Conservation (phyloP, 306 rosid species). For the Vigna mungo region DNA sequence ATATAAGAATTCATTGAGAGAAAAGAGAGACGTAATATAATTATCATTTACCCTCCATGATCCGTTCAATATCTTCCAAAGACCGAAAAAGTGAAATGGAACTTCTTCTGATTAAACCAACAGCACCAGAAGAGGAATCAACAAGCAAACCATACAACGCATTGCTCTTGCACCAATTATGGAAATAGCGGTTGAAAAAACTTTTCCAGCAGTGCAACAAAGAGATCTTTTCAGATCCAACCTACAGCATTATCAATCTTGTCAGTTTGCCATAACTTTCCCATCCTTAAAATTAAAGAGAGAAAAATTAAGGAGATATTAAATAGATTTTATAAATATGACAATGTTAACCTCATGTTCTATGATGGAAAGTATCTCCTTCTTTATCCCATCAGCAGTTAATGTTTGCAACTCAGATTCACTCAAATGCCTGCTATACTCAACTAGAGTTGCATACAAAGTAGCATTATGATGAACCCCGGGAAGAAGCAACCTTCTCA, state of each 20-base stretch:
- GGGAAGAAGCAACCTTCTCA: conserved; percentile 86
- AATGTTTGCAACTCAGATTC: conserved; percentile 77
- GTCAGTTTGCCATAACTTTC: conserved; percentile 33
- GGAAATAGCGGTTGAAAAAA: conserved; percentile 72
- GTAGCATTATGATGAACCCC: conserved; percentile 80
- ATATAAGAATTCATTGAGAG: conserved; percentile 28
- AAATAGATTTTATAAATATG: conserved; percentile 36
- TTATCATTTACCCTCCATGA: conserved; percentile 73
- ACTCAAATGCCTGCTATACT: conserved; percentile 79
- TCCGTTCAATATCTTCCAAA: conserved; percentile 82
- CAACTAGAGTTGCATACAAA: conserved; percentile 77
- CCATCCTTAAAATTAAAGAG: conserved; percentile 19
- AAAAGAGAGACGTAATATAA: conserved; percentile 20
- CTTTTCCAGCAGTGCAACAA: conserved; percentile 78
- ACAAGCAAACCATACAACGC: conserved; percentile 71
- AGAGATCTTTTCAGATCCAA: conserved; percentile 65
- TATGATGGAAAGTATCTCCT: conserved; percentile 86
- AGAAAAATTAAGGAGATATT: conserved; percentile 23
- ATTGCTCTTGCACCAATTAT: conserved; percentile 90
- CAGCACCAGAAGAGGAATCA: conserved; percentile 62
- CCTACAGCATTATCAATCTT: conserved; percentile 58
- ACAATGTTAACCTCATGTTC: conserved; percentile 78
- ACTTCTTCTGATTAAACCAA: conserved; percentile 81
- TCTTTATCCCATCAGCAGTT: conserved; percentile 81
- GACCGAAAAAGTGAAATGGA: conserved; percentile 82